Base-by-base conservation (phyloP, 2,329 filamentous ascomycete species). In the Colletotrichum sp. region DNA sequence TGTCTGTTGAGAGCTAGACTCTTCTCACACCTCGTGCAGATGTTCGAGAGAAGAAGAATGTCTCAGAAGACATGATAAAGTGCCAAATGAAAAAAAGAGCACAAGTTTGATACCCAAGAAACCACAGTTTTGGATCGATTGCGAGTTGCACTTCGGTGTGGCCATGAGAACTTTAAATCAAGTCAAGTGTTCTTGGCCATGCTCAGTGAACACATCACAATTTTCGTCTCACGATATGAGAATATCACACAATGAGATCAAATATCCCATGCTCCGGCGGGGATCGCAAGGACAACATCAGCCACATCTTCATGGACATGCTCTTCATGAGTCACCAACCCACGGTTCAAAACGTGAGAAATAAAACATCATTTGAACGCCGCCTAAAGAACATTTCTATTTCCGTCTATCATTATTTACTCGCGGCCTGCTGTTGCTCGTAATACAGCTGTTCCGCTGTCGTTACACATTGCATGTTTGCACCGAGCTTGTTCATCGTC, bases 401-500 rank as follows among this genome's bases (percentile, higher is more conserved):
- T 64, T 43, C 34, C 34, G 2, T 54, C 21, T 63, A 63, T 51
- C 9, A 63, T 33, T 51, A 27, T 73, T 70, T 75, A 38, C 73
- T 58, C 21, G 72, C 67, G 16, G 69, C 63, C 43, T 78, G 70
- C 70, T 83, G 81, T 72, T 83, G 79, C 54, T 83, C 78, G 64
- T 84, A 77, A 76, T 90, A 90, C n/a, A 89, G 81, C 82, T 93
- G 89, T 86, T 98, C 96, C 3, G 96, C 96, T 66, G 92, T 91
- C 73, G 92, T 93, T 82, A 98, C 96, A 84, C 95, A 97, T 78
- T 93, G 90, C 87, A 97, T 95, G 82, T 98, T 98, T 58, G 95
- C 94, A 31, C 94, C 92, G 62, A 98, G 87, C 89, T 99, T 99
- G 87, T 99, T 98, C 86, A 97, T 92, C 66, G 92, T 95, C 76